Conservation (phyloP, 306 rosid genomes). For the Rosa lucieae region DNA sequence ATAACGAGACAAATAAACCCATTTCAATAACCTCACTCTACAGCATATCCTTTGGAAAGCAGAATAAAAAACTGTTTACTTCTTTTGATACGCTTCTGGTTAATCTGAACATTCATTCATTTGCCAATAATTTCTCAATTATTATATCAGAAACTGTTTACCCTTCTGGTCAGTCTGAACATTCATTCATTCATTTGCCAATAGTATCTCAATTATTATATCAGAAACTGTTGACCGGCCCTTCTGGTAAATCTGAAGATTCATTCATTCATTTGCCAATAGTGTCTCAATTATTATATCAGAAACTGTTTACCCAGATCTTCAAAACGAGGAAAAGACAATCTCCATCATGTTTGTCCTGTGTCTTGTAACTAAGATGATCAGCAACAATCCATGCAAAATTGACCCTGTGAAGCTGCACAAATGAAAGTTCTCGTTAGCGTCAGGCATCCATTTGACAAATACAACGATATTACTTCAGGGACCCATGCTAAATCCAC, state of each 20-base stretch:
- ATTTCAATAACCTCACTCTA: no score
- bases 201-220: no score
- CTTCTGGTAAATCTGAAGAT: neutral
- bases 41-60: no score
- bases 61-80: no score
- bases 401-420: neutral
- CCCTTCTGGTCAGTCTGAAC: neutral
- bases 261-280: neutral
- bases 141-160: neutral
- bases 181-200: no score
- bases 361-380: neutral
- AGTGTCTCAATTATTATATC: neutral
- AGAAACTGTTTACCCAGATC: neutral
- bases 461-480: no score
- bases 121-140: neutral
- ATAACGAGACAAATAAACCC: no score
- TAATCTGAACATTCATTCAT: neutral
- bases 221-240: no score
- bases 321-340: neutral
- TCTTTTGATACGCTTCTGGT: neutral
- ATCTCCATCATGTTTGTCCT: neutral
- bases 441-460: no score
- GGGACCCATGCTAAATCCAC: neutral
- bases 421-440: neutral
- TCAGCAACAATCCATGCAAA: neutral